Evolutionary conservation across 208 protist species (phyloP), one percentile per base, ranked within the genome.

Genomic region (Leishmania mexicana): DNA sequence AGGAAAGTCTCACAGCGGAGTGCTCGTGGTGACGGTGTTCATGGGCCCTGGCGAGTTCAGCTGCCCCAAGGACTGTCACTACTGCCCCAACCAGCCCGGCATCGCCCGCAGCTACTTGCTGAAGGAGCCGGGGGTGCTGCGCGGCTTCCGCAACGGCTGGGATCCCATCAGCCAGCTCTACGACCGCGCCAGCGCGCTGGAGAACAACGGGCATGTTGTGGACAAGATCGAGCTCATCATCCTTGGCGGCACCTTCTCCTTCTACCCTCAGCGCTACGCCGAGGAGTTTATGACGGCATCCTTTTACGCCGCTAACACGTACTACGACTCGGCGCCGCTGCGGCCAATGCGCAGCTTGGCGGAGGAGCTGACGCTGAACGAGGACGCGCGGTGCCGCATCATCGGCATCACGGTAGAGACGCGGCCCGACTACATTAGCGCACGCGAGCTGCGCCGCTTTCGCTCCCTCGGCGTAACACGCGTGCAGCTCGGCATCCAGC

Each of bases 331-430:
- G 60, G 77, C 85, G 17, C 75, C 83, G 65, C 73, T 95, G 64
- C 91, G 96, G 17, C 87, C 88, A 42, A 96, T 94, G 88, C 53
- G 83, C 60, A 45, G 65, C 17, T 75, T 98, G 7, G 73, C 83
- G 54, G 95, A 99, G 80, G 96, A 98, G 78, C 89, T 98, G 38
- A 85, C 81, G 49, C 85, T 94, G 40, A 99, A 98, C 65, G 98
- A 99, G 81, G 89, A 94, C 74, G 94, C 92, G n/a, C 92, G 95
- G 21, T 96, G 93, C 81, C 99, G 99, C 83, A 99, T 99, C 88
- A 99, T 99, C 88, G 99, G 99, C 75, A 93, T 99, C 64, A 99
- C 99, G 2, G 98, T 99, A 38, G 99, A 99, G 84, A 99, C 99
- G 28, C 95, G 99, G 13, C 99, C 99, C 10, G 99, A 99, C 90